Base-by-base conservation (phyloP, 2,329 filamentous ascomycete genomes). In the Clonostachys sp. region DNA sequence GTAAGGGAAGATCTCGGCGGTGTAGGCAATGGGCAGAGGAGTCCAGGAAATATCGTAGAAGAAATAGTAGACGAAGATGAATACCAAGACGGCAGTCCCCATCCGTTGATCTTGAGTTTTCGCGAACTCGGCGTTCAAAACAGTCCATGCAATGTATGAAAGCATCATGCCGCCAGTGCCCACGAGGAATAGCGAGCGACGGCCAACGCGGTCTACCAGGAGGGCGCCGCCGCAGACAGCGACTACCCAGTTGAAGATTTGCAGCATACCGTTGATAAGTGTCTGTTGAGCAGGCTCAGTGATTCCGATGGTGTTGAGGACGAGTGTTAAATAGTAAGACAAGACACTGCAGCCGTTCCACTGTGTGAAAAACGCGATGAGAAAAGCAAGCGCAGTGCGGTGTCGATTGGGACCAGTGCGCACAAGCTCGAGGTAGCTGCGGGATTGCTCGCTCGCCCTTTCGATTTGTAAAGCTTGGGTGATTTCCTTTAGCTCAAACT, bases 41-140 rank as follows among this genome's bases (percentile, higher is more conserved):
- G 73, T 73, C 61, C 67, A 76, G 17, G 70, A 70, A 45, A 75
- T 67, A 40, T 70, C 62, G 55, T 77, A 70, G 50, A 67, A 61
- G 44, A 74, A 67, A 49, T 63, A 71, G 59, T 70, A 76, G 48
- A 73, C 61, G 54, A 71, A 79, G 20, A 79, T 67, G 53, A 68
- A 70, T 12, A 68, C 70, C 44, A 80, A 70, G 14, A 75, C 70
- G 5, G 65, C 70, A 45, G 68, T 65, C 12, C 71, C 71, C n/a
- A 68, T 65, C 5, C 55, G 42, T 39, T 60, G 56, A 18, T 48
- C 55, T 4, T 58, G 55, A 48, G 55, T 55, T 14, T 57, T 49
- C 14, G 54, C 47, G 34, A 56, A 63, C 14, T 59, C 53, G 12
- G 67, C 66, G 12, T 66, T 64, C 41, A 59, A 60, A 1, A 63